phyloP scores from a whole-genome alignment of 257 asterid species.

The Striga asiatica region DNA sequence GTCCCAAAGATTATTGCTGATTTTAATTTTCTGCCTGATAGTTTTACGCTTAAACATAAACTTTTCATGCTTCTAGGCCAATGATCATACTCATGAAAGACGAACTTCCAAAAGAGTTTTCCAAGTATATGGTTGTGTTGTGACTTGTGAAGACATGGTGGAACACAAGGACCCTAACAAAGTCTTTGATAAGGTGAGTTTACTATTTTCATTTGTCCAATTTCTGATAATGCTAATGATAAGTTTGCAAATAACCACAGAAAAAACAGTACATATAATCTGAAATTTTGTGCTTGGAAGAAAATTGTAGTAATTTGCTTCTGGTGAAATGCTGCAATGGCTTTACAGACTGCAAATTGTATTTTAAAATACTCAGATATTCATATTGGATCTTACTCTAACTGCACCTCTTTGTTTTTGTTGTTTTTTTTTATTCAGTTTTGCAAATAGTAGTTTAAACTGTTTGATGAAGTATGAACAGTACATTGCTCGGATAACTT shows the following conservation, averaged over 20 bases:
- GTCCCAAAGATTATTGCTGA: background rate
- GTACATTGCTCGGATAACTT: no score
- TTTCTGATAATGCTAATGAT: no score
- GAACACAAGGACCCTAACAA: conserved; percentile 54
- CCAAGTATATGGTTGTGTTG: conserved; percentile 81
- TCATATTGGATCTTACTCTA: background rate
- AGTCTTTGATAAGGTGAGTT: conserved; percentile 62
- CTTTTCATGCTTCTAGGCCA: conserved; percentile 33
- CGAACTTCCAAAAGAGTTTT: conserved; percentile 45
- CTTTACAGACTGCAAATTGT: background rate
- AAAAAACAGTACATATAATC: no score
- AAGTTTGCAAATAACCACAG: no score
- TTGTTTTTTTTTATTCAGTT: background rate
- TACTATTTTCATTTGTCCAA: background rate
- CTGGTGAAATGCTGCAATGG: background rate
- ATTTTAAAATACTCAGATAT: background rate
- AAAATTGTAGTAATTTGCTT: no score
- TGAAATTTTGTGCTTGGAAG: no score
- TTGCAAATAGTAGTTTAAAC: background rate
- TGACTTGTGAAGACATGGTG: conserved; percentile 76
- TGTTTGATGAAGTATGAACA: background rate
- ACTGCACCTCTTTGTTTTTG: background rate
- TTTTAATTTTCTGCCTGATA: background rate
- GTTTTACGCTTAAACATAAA: background rate
- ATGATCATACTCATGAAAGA: conserved; percentile 27